phyloP scores from a whole-genome alignment of 148 eudicot species.

The Talinum fruticosum region DNA sequence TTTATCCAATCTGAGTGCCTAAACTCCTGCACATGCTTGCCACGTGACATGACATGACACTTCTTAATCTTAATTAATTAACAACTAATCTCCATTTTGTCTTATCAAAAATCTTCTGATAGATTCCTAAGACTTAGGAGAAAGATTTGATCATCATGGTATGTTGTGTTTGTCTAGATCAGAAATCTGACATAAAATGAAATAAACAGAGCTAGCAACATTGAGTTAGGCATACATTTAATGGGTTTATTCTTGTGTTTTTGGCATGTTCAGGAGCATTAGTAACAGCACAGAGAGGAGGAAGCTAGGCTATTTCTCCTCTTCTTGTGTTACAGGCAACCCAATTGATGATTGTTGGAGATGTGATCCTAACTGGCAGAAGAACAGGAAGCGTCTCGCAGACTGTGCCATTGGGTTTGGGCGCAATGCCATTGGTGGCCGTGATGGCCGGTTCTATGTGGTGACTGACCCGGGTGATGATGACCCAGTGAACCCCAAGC shows the following conservation, averaged over 20 bases:
- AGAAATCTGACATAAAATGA: too few relatives aligned
- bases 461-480: constrained; percentile 67
- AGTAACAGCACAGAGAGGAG: constrained; percentile 69
- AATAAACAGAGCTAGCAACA: not conserved
- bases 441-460: constrained; percentile 71
- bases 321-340: constrained; percentile 82
- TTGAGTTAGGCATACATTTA: not conserved
- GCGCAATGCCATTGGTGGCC: constrained; percentile 85
- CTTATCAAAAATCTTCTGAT: too few relatives aligned
- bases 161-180: too few relatives aligned
- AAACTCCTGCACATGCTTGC: constrained; percentile 20
- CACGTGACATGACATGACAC: constrained; percentile 20
- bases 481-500: constrained; percentile 68
- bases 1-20: constrained; percentile 22
- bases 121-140: too few relatives aligned
- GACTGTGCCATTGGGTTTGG: constrained; percentile 94
- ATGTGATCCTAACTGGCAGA: constrained; percentile 72
- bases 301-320: constrained; percentile 70
- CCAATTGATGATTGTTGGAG: constrained; percentile 97
- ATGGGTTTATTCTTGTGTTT: not conserved
- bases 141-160: too few relatives aligned
- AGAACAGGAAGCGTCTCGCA: constrained; percentile 59
- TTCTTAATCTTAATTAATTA: not conserved
- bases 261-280: constrained; percentile 55
- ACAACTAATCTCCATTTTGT: too few relatives aligned